A percentile compares a stretch with the other conserved stretches of the same genome.
Evolutionary conservation across 345 rosid species (phyloP).

Genomic region (Eucalyptus polybractea): DNA sequence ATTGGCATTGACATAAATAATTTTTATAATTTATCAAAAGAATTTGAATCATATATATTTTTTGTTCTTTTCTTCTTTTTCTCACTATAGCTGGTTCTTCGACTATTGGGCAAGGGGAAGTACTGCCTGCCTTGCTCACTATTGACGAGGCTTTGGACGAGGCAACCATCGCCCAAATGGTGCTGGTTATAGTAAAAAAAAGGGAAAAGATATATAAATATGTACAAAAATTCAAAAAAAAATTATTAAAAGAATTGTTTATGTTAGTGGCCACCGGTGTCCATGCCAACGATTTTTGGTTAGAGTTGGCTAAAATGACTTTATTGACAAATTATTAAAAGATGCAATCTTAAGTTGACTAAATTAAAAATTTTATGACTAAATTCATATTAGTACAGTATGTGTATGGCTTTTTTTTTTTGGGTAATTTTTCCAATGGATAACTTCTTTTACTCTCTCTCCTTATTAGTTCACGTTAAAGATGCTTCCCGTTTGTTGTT

Average conservation of each 20-base stretch:
- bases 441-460: background rate
- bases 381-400: rapidly evolving
- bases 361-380: too few species aligned
- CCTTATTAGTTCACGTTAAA: background rate
- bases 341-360: too few species aligned
- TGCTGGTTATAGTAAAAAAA: background rate
- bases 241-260: background rate
- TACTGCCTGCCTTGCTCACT: background rate
- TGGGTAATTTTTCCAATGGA: background rate
- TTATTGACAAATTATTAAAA: too few species aligned
- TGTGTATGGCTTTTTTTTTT: too few species aligned
- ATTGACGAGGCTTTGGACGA: background rate
- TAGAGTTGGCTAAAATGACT: background rate
- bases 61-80: background rate
- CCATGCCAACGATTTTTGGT: rapidly evolving
- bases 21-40: background rate
- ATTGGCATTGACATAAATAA: rapidly evolving
- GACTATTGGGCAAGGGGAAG: background rate
- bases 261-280: rapidly evolving
- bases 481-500: background rate
- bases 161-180: background rate
- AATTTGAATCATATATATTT: background rate
- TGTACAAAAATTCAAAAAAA: too few species aligned
- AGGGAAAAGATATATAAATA: background rate
- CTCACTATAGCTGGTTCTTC: background rate